Base-by-base conservation (phyloP, 192 early-diverging fungal species). In the Umbelopsis sp. region DNA sequence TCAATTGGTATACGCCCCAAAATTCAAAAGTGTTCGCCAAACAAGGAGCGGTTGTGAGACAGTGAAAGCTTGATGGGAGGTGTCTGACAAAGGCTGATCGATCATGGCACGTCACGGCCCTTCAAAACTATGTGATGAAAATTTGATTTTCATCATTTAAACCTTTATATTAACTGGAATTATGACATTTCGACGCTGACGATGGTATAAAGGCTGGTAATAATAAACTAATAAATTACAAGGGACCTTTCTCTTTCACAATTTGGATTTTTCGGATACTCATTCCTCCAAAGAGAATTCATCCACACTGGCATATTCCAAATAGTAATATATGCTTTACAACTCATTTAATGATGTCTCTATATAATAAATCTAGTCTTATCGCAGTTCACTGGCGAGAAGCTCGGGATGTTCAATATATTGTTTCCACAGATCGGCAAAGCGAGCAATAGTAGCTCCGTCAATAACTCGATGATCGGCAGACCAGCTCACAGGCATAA, bases 391-490 rank as follows among this genome's bases (percentile, higher is more conserved):
- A 65, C 83, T 88, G 20, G 90, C 84, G 74, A 99, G 83, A 65
- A 94, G 71, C 66, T 84, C 86, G 4, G 95, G 95, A 51, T 95
- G 86, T 80, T 99, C 96, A 50, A 99, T 80, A 66, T 93, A 87
- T 36, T 79, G 71, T 83, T 96, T 97, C 94, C 92, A 99, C 26
- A 84, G 73, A 50, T 85, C 79, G 17, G 90, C 94, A 83, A 98
- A 98, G 74, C 95, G 85, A 21, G 96, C 97, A 73, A 99, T 86
- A 11, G 96, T 97, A 12, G 95, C 97, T 26, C 97, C 97, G 78
- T 98, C 96, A 72, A 98, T 85, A 22, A 99, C 93, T 34, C 97
- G 88, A 81, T 99, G 97, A 82, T 99, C 97, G 10, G 97, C 97
- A 20, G 92, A 90, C 90, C 92, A 97, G 84, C 94, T 96, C 4